phyloP scores from a whole-genome alignment of 2,329 filamentous ascomycete genomes.

The Raffaelea arxii region DNA sequence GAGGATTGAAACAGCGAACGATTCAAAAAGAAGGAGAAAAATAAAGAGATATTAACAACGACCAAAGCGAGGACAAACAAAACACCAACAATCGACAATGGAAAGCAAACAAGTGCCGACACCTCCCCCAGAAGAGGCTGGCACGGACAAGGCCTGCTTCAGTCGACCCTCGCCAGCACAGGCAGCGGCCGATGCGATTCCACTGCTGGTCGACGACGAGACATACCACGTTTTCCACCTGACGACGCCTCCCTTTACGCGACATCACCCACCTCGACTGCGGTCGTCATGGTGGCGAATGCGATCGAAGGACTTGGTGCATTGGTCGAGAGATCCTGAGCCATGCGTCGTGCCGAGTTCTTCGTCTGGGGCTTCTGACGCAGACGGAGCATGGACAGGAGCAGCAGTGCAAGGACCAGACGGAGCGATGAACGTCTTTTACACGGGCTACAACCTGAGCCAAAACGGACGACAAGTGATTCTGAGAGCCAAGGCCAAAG shows the following conservation, averaged over 20 bases:
- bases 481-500: conserved; percentile 16
- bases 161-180: conserved; percentile 18
- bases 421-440: conserved; percentile 24
- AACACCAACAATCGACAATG: neutral
- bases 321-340: conserved; percentile 19
- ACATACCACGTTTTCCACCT: conserved; percentile 28
- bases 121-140: conserved; percentile 17
- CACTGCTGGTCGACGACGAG: conserved; percentile 23
- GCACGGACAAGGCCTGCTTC: conserved; percentile 10
- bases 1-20: neutral
- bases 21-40: neutral
- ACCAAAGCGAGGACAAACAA: neutral
- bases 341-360: conserved; percentile 16
- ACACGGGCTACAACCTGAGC: conserved; percentile 24
- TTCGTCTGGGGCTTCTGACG: conserved; percentile 15
- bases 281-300: conserved; percentile 22
- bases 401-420: conserved; percentile 22
- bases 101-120: conserved; percentile 5
- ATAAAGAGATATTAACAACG: neutral
- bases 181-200: conserved; percentile 26
- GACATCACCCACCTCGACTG: conserved; percentile 23
- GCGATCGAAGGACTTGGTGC: conserved; percentile 19
- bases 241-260: conserved; percentile 20
- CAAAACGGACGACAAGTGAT: conserved; percentile 23
- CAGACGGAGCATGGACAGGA: conserved; percentile 25